phyloP scores from a whole-genome alignment of 2,329 filamentous ascomycete species.

The Chaetomium sp. region DNA sequence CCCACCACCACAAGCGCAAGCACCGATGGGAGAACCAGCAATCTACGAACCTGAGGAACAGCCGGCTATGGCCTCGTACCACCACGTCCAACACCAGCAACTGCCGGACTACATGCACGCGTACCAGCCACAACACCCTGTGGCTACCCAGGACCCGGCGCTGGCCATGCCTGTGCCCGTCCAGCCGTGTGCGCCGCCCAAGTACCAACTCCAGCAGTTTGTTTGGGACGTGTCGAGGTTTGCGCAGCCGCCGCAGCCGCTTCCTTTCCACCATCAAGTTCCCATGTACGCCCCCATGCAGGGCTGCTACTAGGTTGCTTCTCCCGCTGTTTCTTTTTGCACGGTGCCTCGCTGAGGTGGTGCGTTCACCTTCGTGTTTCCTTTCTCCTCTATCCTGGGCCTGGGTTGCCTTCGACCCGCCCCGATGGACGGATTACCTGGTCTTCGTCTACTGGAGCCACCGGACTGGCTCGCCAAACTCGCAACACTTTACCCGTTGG shows the following conservation, averaged over 20 bases:
- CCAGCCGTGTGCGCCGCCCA: conserved; percentile 34
- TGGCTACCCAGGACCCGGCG: conserved; percentile 32
- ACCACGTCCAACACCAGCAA: conserved; percentile 28
- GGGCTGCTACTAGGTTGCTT: conserved; percentile 40
- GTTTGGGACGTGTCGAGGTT: conserved; percentile 47
- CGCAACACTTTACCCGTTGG: too few relatives aligned
- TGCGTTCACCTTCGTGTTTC: not conserved
- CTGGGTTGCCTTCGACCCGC: not conserved
- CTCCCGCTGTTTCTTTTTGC: not conserved
- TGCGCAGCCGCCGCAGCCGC: conserved; percentile 42
- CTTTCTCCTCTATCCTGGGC: not conserved
- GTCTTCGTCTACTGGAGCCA: too few relatives aligned
- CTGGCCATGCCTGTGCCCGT: conserved; percentile 26
- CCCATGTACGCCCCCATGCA: conserved; percentile 46
- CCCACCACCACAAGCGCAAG: conserved; percentile 28
- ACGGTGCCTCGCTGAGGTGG: not conserved
- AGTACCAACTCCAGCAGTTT: conserved; percentile 41
- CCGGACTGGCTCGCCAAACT: too few relatives aligned
- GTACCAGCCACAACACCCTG: conserved; percentile 35
- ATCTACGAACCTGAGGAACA: conserved; percentile 43
- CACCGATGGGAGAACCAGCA: conserved; percentile 23
- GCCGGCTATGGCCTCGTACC: conserved; percentile 31
- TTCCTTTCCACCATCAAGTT: conserved; percentile 48
- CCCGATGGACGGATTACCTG: too few relatives aligned
- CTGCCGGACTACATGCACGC: conserved; percentile 44